phyloP scores from a whole-genome alignment of 2,329 filamentous ascomycete genomes.

The Cladorrhinum sp. region DNA sequence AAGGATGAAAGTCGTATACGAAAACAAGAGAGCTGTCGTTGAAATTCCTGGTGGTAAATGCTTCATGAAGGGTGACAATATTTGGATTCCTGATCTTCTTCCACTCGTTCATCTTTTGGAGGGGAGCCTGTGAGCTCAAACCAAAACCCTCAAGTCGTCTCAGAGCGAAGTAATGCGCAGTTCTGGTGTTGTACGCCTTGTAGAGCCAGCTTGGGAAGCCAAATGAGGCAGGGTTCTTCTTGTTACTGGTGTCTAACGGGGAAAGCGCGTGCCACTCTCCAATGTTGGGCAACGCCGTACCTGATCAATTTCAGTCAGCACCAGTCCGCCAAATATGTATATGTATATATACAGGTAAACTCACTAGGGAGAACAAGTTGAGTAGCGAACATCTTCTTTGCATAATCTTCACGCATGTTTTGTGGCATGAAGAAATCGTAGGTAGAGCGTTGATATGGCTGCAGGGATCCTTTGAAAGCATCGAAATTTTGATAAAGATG shows the following conservation, averaged over 20 bases:
- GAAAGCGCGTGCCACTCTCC: conserved; percentile 92
- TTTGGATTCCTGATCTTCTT: conserved; percentile 77
- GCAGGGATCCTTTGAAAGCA: conserved; percentile 74
- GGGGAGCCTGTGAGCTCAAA: conserved; percentile 84
- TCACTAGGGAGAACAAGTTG: conserved; percentile 78
- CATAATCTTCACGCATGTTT: conserved; percentile 79
- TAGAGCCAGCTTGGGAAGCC: conserved; percentile 93
- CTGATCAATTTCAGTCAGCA: conserved; percentile 21
- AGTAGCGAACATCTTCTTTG: conserved; percentile 82
- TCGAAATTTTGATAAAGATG: conserved; percentile 89
- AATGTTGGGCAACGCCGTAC: conserved; percentile 62
- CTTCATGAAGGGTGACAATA: conserved; percentile 83
- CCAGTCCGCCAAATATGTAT: too few relatives aligned
- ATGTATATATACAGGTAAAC: conserved; percentile 28
- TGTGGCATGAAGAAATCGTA: conserved; percentile 93
- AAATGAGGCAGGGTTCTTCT: conserved; percentile 76
- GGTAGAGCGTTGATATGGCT: conserved; percentile 79
- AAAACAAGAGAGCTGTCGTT: conserved; percentile 93
- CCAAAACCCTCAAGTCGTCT: conserved; percentile 84
- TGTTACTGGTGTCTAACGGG: conserved; percentile 76
- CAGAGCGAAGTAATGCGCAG: conserved; percentile 83
- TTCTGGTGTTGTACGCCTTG: conserved; percentile 86
- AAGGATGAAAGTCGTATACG: conserved; percentile 88
- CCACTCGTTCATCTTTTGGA: conserved; percentile 77
- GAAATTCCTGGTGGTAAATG: conserved; percentile 90